Evolutionary conservation across 1,139 yeast genomes (phyloP), one percentile per base, ranked within the genome.

Genomic region (Candida sp.): DNA sequence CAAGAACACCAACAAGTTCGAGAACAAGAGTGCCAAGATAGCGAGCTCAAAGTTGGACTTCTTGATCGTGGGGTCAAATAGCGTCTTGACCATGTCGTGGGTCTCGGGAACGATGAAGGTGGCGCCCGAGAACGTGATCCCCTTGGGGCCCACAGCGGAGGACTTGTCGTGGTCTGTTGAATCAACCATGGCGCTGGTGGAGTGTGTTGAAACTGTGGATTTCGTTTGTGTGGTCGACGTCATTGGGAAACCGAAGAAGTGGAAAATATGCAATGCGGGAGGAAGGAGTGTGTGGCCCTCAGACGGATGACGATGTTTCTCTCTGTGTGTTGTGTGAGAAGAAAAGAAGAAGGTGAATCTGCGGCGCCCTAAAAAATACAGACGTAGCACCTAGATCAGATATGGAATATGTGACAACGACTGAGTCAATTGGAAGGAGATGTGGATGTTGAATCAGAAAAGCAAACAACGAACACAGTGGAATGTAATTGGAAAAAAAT

Each of bases 71-170:
- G 96, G 96, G 69, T 90, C 96, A 60, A 90, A 85, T 48, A 90
- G 72, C 1, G 96, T 86, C 58, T 91, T 79, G 33, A 90, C 89
- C 96, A 90, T 90, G 65, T 90, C 97, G 62, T 87, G 89, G 27
- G 97, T 90, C 58, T 83, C 83, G 2, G 96, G 96, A 5, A 90
- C 94, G 22, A 70, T 67, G 59, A 90, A 90, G 11, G 78, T 73
- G 42, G 68, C 75, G 4, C 81, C 83, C 11, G 70, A 63, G 52
- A 78, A 74, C 31, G 85, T 81, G 51, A 78, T 75, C 1, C 86
- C 86, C 46, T 67, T 72, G 4, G 75, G 72, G 4, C 72, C 73
- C 5, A 62, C 51, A 5, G 35, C 25, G n/a, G 22, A 23, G 6
- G 31, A 9, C 9, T 37, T 37, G 11, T 34, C 26, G 8, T 28